Percentiles rank a stretch among this genome's conserved stretches.
These are phyloP conservation scores for Fagus sylvatica DNA, from an alignment of 306 rosid species.

Conservation along the genomic window DNA sequence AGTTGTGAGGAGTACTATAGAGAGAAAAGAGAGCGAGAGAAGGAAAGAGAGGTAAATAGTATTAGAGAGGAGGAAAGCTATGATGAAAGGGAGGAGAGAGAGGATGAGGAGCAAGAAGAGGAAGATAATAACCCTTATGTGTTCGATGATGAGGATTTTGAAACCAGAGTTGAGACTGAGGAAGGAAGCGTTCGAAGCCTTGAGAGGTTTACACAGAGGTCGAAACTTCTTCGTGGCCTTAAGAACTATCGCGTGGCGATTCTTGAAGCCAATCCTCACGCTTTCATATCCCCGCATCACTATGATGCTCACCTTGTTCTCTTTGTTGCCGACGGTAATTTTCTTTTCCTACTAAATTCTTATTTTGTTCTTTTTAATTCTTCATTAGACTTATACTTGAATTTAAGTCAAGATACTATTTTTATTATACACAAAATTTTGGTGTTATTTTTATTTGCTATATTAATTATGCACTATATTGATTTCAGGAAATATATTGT, in stretches of 20 bases:
- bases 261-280: slow-evolving; percentile 41
- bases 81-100: neutral
- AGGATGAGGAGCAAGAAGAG: neutral
- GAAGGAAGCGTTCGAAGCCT: slow-evolving; percentile 52
- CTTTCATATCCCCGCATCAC: slow-evolving; percentile 58
- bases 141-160: slow-evolving; percentile 44
- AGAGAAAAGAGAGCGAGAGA: slow-evolving; percentile 41
- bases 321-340: slow-evolving; percentile 47
- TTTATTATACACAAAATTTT: too few species aligned
- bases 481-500: too few species aligned
- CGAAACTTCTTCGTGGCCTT: slow-evolving; percentile 54
- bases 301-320: slow-evolving; percentile 53
- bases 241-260: slow-evolving; percentile 51
- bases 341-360: neutral
- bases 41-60: neutral
- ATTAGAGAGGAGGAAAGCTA: neutral
- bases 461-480: too few species aligned
- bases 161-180: slow-evolving; percentile 33
- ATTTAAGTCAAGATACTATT: too few species aligned
- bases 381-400: too few species aligned
- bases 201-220: slow-evolving; percentile 43
- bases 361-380: neutral
- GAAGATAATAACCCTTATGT: slow-evolving; percentile 43
- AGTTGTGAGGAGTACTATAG: slow-evolving; percentile 37
- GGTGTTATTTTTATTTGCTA: too few species aligned